These are phyloP conservation scores for Pterula multifida DNA, from an alignment of 1,284 basidiomycete genomes.

Conservation along the genomic window DNA sequence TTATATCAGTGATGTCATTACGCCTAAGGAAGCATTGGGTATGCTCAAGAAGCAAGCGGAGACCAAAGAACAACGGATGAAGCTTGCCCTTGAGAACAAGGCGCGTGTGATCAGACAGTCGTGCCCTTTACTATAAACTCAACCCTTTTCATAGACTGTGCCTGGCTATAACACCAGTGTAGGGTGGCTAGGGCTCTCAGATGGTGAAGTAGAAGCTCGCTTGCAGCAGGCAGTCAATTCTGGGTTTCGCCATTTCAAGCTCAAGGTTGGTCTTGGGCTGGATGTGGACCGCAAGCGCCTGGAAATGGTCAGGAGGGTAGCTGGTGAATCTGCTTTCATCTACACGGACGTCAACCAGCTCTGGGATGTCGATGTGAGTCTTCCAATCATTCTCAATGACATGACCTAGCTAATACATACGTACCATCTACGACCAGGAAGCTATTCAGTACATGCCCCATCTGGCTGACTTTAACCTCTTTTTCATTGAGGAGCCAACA, in stretches of 20 bases:
- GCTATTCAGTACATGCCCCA: not conserved
- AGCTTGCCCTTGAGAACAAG: conserved; percentile 37
- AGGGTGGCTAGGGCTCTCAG: conserved; percentile 70
- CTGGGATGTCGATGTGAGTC: conserved; percentile 71
- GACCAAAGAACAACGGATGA: conserved; percentile 50
- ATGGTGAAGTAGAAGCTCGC: conserved; percentile 63
- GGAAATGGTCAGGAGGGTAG: conserved; percentile 62
- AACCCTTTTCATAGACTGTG: conserved; percentile 25
- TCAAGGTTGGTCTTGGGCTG: conserved; percentile 60
- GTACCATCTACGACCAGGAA: not conserved
- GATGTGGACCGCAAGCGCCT: not conserved
- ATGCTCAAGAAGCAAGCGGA: conserved; percentile 53
- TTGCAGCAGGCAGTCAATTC: conserved; percentile 57
- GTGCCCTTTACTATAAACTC: too few relatives aligned
- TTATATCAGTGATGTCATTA: conserved; percentile 76
- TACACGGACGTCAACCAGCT: conserved; percentile 84
- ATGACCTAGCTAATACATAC: conserved; percentile 60
- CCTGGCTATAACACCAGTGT: conserved; percentile 77
- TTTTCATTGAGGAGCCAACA: conserved; percentile 75
- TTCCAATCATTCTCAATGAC: conserved; percentile 59
- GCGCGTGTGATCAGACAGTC: conserved; percentile 11
- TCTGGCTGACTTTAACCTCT: conserved; percentile 12
- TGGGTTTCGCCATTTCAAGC: conserved; percentile 76
- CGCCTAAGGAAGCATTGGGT: conserved; percentile 60
- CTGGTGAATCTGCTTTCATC: conserved; percentile 66